Conservation (phyloP, 306 rosid genomes). For the Spatholobus suberectus region DNA sequence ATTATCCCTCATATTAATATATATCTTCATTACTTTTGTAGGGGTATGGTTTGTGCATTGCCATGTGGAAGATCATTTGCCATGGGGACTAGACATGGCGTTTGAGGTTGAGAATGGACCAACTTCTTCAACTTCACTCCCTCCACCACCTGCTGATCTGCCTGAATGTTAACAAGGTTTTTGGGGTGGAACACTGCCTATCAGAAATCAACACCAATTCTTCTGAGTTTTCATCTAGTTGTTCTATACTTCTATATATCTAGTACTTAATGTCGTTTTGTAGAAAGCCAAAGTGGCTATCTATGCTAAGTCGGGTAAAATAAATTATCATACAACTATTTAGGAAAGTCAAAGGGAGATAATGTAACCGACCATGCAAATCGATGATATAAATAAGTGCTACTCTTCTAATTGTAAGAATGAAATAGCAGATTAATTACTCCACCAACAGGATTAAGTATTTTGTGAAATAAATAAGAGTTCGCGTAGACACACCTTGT, state of each 20-base stretch:
- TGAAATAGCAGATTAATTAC: not conserved
- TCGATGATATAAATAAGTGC: not conserved
- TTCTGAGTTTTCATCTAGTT: not conserved
- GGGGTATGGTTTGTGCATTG: constrained; percentile 65
- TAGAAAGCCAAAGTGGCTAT: not conserved
- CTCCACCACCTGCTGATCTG: constrained; percentile 67
- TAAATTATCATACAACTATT: too few relatives aligned
- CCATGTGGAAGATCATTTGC: constrained; percentile 60
- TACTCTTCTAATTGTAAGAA: not conserved
- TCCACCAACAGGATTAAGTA: too few relatives aligned
- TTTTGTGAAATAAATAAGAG: too few relatives aligned
- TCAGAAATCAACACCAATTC: not conserved
- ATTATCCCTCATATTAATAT: not conserved
- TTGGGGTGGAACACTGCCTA: not conserved
- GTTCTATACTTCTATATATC: not conserved
- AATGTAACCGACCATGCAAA: not conserved
- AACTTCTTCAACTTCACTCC: constrained; percentile 48
- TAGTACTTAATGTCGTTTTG: not conserved
- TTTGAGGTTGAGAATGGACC: constrained; percentile 46
- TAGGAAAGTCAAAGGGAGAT: not conserved
- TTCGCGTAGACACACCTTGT: too few relatives aligned
- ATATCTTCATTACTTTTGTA: not conserved
- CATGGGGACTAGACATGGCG: constrained; percentile 65
- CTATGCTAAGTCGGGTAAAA: not conserved
- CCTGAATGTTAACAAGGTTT: constrained; percentile 37